Base-by-base conservation (phyloP, 768 basidiomycete genomes). In the Nidularia sp. region DNA sequence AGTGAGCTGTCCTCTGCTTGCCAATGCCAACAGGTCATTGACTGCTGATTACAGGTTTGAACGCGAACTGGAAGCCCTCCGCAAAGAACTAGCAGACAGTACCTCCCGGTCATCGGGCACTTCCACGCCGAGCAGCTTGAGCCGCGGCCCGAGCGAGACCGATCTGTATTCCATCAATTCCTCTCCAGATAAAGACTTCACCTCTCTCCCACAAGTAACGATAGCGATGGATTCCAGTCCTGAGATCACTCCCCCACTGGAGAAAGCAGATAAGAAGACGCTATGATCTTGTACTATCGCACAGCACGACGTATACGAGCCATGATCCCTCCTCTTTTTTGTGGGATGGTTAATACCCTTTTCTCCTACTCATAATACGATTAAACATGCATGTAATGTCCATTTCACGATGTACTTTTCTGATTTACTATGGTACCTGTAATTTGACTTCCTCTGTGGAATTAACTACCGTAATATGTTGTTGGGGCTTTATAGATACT, bases 71-170 rank as follows among this genome's bases (percentile, higher is more conserved):
- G 94, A 96, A 62, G 86, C 88, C 5, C 68, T 97, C 36, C 85
- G 94, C 47, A 94, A 92, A 68, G 94, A 97, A 61, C 78, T 96
- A 32, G 92, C 91, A 2, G 88, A 92, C 58, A 75, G 73, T 10
- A 75, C 70, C 25, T 72, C 78, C 15, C 81, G 83, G 13, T 58
- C 61, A 9, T 59, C 65, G 29, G 61, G 59, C 22, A 50, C 56
- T 15, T 85, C 80, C 3, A 86, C 79, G 36, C 85, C 86, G 10
- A 68, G 66, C n/a, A 62, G 55, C 13, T 55, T 70, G 25, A 74
- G 71, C 49, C 64, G 62, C 10, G 66, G 58, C 29, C 39, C 63
- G 9, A 76, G 75, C 53, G 70, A 73, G 33, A 75, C 69, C 33
- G 79, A 80, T 32, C 62, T 70, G 13, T 71, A 55, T 12, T 53